These are phyloP conservation scores for Flaveria trinervia DNA, from an alignment of 129 eudicot species.

Conservation along the genomic window DNA sequence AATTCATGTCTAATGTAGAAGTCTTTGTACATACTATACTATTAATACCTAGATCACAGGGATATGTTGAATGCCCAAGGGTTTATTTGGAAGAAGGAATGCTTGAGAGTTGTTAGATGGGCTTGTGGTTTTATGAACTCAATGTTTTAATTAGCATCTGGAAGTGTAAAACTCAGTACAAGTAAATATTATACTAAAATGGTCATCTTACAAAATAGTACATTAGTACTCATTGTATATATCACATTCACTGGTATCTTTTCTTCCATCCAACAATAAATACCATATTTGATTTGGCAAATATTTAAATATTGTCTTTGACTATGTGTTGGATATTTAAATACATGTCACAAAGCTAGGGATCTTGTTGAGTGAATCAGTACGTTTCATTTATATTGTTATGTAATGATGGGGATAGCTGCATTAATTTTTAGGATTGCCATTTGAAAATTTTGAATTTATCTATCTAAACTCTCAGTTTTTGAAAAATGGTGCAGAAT, in stretches of 20 bases:
- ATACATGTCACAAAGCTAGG: not conserved
- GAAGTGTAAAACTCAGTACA: slow-evolving; percentile 5
- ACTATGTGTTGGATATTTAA: not conserved
- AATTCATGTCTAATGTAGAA: not conserved
- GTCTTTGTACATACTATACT: not conserved
- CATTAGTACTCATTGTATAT: too few relatives aligned
- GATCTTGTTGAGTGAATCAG: not conserved
- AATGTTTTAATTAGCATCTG: not conserved
- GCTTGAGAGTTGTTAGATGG: not conserved
- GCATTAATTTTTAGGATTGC: not conserved
- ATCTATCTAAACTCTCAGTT: not conserved
- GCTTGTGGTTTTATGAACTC: not conserved
- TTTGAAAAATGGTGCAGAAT: slow-evolving; percentile 54
- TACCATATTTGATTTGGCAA: not conserved
- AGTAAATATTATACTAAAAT: not conserved
- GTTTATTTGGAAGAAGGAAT: slow-evolving; percentile 3
- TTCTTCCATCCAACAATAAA: not conserved
- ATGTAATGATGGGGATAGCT: not conserved
- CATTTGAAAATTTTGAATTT: not conserved
- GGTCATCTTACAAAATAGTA: too few relatives aligned
- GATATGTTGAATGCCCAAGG: not conserved
- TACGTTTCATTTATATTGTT: not conserved
- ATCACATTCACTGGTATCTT: not conserved
- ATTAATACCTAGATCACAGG: not conserved
- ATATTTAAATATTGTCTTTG: not conserved